These are phyloP conservation scores for Endocarpon pusillum DNA, from an alignment of 495 filamentous ascomycete species.

Conservation along the genomic window DNA sequence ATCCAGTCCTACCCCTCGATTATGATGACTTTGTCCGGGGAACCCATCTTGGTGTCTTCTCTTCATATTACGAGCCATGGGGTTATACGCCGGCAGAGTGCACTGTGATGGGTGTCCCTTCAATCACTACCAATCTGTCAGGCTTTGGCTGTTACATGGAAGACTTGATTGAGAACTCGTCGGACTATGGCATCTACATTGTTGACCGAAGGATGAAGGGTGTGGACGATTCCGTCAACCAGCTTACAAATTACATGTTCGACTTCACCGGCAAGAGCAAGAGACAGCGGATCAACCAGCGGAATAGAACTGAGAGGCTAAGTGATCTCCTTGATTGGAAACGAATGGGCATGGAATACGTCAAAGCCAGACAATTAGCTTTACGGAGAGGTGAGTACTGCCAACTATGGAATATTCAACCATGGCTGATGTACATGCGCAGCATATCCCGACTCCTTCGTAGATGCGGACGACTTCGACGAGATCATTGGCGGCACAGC, in stretches of 20 bases:
- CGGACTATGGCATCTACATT: slow-evolving; percentile 97
- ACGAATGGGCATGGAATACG: slow-evolving; percentile 97
- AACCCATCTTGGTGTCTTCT: slow-evolving; percentile 86
- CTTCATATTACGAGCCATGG: slow-evolving; percentile 98
- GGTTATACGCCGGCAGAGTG: slow-evolving; percentile 97
- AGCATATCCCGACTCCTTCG: slow-evolving; percentile 81
- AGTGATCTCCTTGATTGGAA: slow-evolving; percentile 97
- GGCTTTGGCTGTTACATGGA: slow-evolving; percentile 99
- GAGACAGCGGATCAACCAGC: slow-evolving; percentile 92
- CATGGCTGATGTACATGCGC: slow-evolving; percentile 1
- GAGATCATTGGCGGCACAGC: slow-evolving; percentile 79
- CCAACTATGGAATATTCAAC: too few relatives aligned
- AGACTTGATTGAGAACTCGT: slow-evolving; percentile 93
- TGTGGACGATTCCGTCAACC: slow-evolving; percentile 92
- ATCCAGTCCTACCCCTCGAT: slow-evolving; percentile 86
- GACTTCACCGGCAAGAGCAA: slow-evolving; percentile 90
- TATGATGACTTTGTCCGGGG: slow-evolving; percentile 98
- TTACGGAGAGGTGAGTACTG: slow-evolving; percentile 55
- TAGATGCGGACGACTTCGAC: slow-evolving; percentile 53
- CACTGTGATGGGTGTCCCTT: slow-evolving; percentile 97
- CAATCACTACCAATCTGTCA: slow-evolving; percentile 94
- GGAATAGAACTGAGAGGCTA: slow-evolving; percentile 90
- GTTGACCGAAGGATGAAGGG: slow-evolving; percentile 92
- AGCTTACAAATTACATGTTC: slow-evolving; percentile 82
- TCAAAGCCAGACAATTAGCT: slow-evolving; percentile 89